phyloP scores from a whole-genome alignment of 768 basidiomycete species.

The Auriculariales sp. region DNA sequence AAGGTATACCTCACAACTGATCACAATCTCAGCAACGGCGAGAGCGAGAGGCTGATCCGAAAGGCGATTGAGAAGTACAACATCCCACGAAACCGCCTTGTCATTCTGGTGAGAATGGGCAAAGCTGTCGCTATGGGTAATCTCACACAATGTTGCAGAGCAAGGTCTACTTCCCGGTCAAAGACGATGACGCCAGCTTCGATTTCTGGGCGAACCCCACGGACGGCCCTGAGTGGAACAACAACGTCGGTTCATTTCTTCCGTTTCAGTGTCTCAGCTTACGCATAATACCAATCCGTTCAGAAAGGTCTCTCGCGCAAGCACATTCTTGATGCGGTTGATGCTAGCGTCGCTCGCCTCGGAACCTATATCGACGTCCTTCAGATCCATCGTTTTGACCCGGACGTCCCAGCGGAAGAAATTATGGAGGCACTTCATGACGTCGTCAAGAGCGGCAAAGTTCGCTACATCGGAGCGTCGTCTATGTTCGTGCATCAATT shows the following conservation, averaged over 20 bases:
- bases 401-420: constrained; percentile 22
- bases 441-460: constrained; percentile 31
- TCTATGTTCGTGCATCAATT: constrained; percentile 34
- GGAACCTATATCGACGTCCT: constrained; percentile 32
- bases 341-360: constrained; percentile 24
- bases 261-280: constrained; percentile 13
- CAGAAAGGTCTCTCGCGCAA: constrained; percentile 8
- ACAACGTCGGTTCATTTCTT: constrained; percentile 12
- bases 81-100: constrained; percentile 24
- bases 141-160: not conserved
- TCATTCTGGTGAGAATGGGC: constrained; percentile 27
- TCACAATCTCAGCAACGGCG: constrained; percentile 26
- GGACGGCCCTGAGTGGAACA: constrained; percentile 12
- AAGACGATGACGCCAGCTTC: constrained; percentile 1
- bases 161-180: constrained; percentile 4
- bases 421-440: constrained; percentile 39
- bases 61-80: constrained; percentile 19
- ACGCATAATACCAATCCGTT: not conserved
- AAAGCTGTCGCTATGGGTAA: not conserved
- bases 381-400: constrained; percentile 31
- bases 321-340: constrained; percentile 35
- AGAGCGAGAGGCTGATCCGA: too few species aligned
- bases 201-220: not conserved
- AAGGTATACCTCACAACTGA: constrained; percentile 14
- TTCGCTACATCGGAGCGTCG: constrained; percentile 35